Evolutionary conservation across 2,329 filamentous ascomycete species (phyloP).

Genomic region (Botryotinia narcissicola): DNA sequence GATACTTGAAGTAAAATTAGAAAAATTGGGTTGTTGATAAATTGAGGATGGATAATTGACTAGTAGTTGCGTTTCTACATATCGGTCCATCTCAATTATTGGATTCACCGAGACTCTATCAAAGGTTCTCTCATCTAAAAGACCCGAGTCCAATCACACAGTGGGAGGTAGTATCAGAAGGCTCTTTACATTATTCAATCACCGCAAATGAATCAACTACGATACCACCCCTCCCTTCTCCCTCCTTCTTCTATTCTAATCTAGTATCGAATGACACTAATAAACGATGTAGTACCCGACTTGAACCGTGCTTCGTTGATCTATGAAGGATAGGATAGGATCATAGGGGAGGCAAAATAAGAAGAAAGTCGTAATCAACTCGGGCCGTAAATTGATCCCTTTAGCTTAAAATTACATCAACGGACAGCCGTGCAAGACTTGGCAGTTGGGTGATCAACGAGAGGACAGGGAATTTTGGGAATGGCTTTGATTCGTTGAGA

Average conservation of each 20-base stretch:
- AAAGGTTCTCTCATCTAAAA: neutral
- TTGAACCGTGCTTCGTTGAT: constrained; percentile 2
- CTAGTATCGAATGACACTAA: neutral
- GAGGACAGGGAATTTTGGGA: neutral
- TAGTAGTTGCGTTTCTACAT: neutral
- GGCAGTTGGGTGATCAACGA: constrained; percentile 8
- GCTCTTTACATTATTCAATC: neutral
- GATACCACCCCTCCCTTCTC: neutral
- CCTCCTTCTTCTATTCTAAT: neutral
- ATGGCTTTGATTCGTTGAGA: neutral
- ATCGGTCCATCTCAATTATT: neutral
- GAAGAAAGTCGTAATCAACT: constrained; percentile 7
- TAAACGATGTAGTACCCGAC: constrained; percentile 6
- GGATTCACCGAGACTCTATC: neutral
- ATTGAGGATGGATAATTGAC: neutral
- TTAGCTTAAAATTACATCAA: constrained; percentile 1
- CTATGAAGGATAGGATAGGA: neutral
- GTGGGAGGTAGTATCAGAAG: neutral
- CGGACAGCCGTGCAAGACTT: constrained; percentile 2
- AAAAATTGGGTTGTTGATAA: neutral
- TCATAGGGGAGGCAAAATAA: neutral
- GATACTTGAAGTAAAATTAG: neutral
- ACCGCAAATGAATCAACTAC: neutral
- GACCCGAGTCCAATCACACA: neutral
- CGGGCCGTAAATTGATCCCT: constrained; percentile 12